Base-by-base conservation (phyloP, 371 early-diverging fungal species). In the Neoconidiobolus thromboides region DNA sequence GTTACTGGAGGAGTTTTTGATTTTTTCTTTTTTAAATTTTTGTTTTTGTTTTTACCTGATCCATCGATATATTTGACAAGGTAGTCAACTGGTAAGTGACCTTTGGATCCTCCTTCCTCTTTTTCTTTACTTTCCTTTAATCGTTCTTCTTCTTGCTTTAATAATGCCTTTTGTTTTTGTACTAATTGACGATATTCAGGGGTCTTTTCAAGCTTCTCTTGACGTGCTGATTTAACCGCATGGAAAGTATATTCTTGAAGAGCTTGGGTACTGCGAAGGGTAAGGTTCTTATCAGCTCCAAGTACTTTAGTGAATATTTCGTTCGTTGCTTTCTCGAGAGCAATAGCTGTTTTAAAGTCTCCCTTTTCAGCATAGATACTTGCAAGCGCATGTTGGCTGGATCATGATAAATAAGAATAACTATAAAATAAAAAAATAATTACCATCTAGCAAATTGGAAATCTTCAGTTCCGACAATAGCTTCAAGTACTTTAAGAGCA, bases 341-440 rank as follows among this genome's bases (percentile, higher is more conserved):
- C 75, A 59, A 91, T 69, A 3, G 93, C 89, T 42, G 74, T 73
- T 50, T 77, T 77, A 67, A 84, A 93, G 51, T 91, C 87, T 41
- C 84, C 84, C 55, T 73, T 69, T 38, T 83, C 67, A 4, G 90
- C 77, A 62, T 85, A 76, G 3, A 82, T 79, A 69, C 86, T 83
- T 41, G 88, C 87, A 48, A 26, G 26, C 26, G 26, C 70, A 62
- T 91, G 88, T 62, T 85, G 69, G 48, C 81, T 68, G 42, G 58
- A 42, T 61, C 14, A 57, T 26, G 26, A 59, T 2, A 12, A 12
- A 43, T 50, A 47, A 10, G 60, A 36, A 40, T 12, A 50, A 46
- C 48, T 2, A 7, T 44, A 14, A 12, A 9, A 38, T 42, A 10
- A 62, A 56, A 46, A 12, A 26, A 26, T 26, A 26, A 26, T 61